phyloP scores from a whole-genome alignment of 2,329 filamentous ascomycete genomes.

The Stagonosporopsis tanaceti region DNA sequence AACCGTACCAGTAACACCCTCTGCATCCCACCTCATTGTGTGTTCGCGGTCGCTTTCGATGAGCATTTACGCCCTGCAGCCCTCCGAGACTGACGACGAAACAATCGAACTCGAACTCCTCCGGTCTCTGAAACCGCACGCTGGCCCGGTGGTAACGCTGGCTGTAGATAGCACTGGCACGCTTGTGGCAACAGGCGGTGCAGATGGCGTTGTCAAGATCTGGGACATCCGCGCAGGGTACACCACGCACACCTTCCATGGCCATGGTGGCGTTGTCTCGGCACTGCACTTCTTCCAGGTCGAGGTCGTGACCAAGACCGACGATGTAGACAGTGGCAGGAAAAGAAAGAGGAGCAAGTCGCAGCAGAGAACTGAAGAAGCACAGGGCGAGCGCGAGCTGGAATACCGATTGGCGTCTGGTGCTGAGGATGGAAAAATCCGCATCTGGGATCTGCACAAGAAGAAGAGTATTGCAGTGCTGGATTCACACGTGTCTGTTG shows the following conservation, averaged over 20 bases:
- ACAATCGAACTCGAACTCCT: slow-evolving; percentile 68
- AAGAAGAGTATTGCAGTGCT: slow-evolving; percentile 77
- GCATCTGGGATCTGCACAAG: slow-evolving; percentile 91
- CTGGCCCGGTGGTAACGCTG: slow-evolving; percentile 85
- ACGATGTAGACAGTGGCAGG: slow-evolving; percentile 47
- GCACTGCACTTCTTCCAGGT: slow-evolving; percentile 91
- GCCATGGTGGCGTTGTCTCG: slow-evolving; percentile 89
- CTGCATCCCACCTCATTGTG: slow-evolving; percentile 84
- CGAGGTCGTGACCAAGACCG: slow-evolving; percentile 58
- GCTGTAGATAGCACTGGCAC: slow-evolving; percentile 88
- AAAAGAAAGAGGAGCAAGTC: slow-evolving; percentile 53
- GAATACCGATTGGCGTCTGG: slow-evolving; percentile 87
- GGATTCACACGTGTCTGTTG: slow-evolving; percentile 93
- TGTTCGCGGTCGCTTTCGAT: slow-evolving; percentile 96
- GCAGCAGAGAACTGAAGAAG: slow-evolving; percentile 55
- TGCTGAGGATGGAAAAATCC: slow-evolving; percentile 90
- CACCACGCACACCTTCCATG: slow-evolving; percentile 93
- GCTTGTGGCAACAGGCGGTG: slow-evolving; percentile 88
- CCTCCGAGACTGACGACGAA: slow-evolving; percentile 66
- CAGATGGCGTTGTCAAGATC: slow-evolving; percentile 92
- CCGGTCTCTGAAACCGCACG: slow-evolving; percentile 87
- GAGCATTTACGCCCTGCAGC: slow-evolving; percentile 82
- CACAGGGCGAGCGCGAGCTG: slow-evolving; percentile 57
- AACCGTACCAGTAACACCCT: slow-evolving; percentile 74
- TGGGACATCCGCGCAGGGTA: slow-evolving; percentile 94